A percentile compares a stretch with the other conserved stretches of the same genome.
These are phyloP conservation scores for Laguncularia racemosa DNA, from an alignment of 345 rosid species.

Conservation along the genomic window DNA sequence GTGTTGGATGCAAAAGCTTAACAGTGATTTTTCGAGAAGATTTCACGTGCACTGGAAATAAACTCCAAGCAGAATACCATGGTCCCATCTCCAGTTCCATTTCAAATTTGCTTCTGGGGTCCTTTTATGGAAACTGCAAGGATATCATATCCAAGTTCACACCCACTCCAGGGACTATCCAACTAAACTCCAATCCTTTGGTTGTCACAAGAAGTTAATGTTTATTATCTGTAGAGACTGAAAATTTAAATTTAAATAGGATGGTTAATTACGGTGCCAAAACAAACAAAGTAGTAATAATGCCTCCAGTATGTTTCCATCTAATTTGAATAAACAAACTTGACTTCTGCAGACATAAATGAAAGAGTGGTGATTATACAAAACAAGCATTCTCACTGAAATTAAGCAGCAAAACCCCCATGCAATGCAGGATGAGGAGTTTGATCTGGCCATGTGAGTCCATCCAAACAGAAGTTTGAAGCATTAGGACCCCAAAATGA, in stretches of 20 bases:
- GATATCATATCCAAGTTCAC: constrained; percentile 59
- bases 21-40: constrained; percentile 53
- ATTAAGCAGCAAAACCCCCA: constrained; percentile 26
- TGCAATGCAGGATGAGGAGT: constrained; percentile 89
- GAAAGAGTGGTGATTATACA: constrained; percentile 7
- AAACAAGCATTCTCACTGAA: constrained; percentile 11
- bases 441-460: constrained; percentile 91
- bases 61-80: constrained; percentile 74
- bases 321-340: constrained; percentile 52
- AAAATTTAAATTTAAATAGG: neutral
- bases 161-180: constrained; percentile 70
- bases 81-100: constrained; percentile 73
- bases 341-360: constrained; percentile 68
- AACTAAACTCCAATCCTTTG: constrained; percentile 57
- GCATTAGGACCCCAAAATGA: constrained; percentile 96
- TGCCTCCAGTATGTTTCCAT: constrained; percentile 53
- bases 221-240: constrained; percentile 59
- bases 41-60: constrained; percentile 58
- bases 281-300: neutral
- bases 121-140: constrained; percentile 53
- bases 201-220: constrained; percentile 60
- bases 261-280: constrained; percentile 4
- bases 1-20: constrained; percentile 48
- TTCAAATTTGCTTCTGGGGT: constrained; percentile 58
- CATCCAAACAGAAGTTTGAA: constrained; percentile 88